Conservation (phyloP, 371 early-diverging fungal genomes). For the Scutellospora calospora region DNA sequence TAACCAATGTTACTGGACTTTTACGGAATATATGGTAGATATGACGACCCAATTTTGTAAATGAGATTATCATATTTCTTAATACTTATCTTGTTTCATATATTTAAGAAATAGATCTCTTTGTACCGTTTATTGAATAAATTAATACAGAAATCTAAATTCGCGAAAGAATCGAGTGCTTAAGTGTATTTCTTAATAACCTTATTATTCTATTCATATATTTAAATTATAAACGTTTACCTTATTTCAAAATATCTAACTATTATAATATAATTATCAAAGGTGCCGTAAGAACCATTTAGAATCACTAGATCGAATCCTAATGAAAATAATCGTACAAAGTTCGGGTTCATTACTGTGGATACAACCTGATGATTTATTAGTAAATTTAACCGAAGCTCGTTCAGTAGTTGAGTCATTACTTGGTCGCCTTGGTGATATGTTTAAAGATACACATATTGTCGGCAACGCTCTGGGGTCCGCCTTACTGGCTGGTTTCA, state of each 20-base stretch:
- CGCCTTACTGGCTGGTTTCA: constrained; percentile 86
- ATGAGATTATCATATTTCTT: no score
- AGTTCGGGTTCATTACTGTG: constrained; percentile 90
- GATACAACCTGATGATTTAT: constrained; percentile 87
- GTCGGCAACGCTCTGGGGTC: constrained; percentile 84
- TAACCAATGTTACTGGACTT: no score
- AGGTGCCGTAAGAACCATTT: constrained; percentile 80
- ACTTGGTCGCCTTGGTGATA: constrained; percentile 76
- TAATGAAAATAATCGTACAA: constrained; percentile 87
- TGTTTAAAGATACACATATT: constrained; percentile 85
- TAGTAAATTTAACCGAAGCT: constrained; percentile 87
- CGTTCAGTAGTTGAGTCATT: constrained; percentile 74
- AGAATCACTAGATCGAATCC: constrained; percentile 89
- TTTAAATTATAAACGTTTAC: no score
- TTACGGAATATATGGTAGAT: no score
- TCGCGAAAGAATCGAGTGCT: background rate
- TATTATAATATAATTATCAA: background rate
- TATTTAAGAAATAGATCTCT: no score
- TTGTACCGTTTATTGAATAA: no score
- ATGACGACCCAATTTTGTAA: no score
- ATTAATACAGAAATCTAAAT: background rate
- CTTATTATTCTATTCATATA: background rate
- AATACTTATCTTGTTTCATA: no score
- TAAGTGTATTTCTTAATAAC: background rate
- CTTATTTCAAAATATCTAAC: no score